A percentile compares a stretch with the other conserved stretches of the same genome.
These are phyloP conservation scores for Triangularia verruculosa DNA, from an alignment of 2,329 filamentous ascomycete genomes.

Conservation along the genomic window DNA sequence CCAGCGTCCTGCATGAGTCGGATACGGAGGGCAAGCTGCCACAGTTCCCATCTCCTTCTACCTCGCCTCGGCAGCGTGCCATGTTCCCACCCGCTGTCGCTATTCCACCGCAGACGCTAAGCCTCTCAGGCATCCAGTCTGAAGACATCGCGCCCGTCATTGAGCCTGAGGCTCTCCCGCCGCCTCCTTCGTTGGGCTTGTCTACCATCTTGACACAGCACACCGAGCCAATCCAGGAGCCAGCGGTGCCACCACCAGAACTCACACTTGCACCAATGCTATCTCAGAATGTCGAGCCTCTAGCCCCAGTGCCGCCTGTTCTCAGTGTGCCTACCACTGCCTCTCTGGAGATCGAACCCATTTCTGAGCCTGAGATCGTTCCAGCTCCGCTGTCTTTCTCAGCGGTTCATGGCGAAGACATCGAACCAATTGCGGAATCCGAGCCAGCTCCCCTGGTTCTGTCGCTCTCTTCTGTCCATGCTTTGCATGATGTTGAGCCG, in stretches of 20 bases:
- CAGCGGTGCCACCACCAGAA: slow-evolving; percentile 12
- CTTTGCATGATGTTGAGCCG: slow-evolving; percentile 22
- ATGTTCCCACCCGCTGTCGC: slow-evolving; percentile 28
- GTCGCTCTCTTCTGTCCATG: slow-evolving; percentile 12
- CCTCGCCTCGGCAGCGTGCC: slow-evolving; percentile 34
- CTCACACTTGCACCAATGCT: slow-evolving; percentile 17
- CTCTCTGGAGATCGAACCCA: slow-evolving; percentile 24
- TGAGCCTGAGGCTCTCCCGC: slow-evolving; percentile 33
- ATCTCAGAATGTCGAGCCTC: slow-evolving; percentile 23
- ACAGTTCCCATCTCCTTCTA: slow-evolving; percentile 54
- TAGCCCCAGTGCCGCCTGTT: slow-evolving; percentile 22
- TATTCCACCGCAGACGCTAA: slow-evolving; percentile 37
- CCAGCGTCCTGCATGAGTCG: slow-evolving; percentile 49
- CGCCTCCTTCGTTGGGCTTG: slow-evolving; percentile 10
- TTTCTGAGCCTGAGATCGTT: slow-evolving; percentile 30
- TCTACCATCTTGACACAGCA: slow-evolving; percentile 9
- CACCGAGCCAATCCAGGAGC: slow-evolving; percentile 19
- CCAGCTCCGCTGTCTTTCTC: slow-evolving; percentile 23
- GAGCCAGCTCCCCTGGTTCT: slow-evolving; percentile 22
- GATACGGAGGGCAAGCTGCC: slow-evolving; percentile 52
- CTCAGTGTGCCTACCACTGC: slow-evolving; percentile 22
- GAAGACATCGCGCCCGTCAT: slow-evolving; percentile 44
- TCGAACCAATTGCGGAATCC: slow-evolving; percentile 30
- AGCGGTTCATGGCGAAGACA: slow-evolving; percentile 16
- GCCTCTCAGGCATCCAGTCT: slow-evolving; percentile 44